Conservation (phyloP, 208 protist genomes). For the Trichomonas tenax region DNA sequence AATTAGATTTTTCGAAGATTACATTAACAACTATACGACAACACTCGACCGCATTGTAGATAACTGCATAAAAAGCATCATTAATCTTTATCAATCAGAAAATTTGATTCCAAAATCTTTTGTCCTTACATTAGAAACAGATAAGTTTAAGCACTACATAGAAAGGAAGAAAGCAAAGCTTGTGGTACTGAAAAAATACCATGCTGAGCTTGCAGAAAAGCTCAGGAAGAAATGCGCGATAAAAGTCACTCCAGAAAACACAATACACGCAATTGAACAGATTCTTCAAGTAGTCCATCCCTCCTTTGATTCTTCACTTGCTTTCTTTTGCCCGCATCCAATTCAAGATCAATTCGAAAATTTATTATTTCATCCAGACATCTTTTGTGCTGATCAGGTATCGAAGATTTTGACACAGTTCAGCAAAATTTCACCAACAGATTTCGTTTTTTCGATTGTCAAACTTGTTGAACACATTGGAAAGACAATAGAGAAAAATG, state of each 20-base stretch:
- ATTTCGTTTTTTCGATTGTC: background rate
- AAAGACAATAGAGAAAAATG: background rate
- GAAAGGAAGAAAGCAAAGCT: background rate
- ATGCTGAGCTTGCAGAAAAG: background rate
- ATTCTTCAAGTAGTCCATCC: background rate
- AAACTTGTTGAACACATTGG: background rate
- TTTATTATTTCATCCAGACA: background rate
- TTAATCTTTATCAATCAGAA: background rate
- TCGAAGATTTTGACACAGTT: background rate
- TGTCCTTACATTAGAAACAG: background rate
- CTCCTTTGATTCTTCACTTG: background rate
- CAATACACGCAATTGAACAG: background rate
- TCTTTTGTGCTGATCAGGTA: background rate
- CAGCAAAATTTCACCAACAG: background rate
- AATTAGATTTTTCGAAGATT: background rate
- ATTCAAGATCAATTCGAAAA: background rate
- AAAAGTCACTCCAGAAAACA: background rate
- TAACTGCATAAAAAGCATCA: background rate
- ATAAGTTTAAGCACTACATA: background rate
- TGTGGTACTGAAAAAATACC: background rate
- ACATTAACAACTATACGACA: background rate
- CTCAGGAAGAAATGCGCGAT: background rate
- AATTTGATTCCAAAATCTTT: background rate
- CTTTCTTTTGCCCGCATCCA: background rate
- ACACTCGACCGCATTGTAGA: background rate